These are phyloP conservation scores for Balansia obtecta DNA, from an alignment of 2,329 filamentous ascomycete species.

Conservation along the genomic window DNA sequence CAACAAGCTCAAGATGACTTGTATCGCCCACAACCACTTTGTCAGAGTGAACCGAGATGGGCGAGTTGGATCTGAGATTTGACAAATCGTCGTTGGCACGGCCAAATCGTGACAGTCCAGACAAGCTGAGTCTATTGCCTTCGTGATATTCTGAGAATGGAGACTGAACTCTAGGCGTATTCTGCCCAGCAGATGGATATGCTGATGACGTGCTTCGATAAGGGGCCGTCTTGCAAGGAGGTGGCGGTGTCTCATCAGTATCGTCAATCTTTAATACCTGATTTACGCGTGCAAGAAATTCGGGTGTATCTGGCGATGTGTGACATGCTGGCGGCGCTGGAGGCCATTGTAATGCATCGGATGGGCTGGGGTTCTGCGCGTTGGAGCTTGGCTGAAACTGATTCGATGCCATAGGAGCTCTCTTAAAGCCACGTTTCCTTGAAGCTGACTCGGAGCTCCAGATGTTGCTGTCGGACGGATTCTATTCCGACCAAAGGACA, in stretches of 20 bases:
- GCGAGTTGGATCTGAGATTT: conserved; percentile 17
- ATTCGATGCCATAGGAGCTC: not conserved
- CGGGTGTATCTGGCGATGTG: conserved; percentile 4
- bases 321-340: not conserved
- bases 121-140: conserved; percentile 14
- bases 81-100: conserved; percentile 17
- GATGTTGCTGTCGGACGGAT: conserved; percentile 1
- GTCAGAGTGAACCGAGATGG: conserved; percentile 9
- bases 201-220: conserved; percentile 20
- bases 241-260: not conserved
- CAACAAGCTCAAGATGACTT: conserved; percentile 11
- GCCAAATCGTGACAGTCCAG: conserved; percentile 18
- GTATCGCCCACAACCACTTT: conserved; percentile 7
- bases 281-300: conserved; percentile 10
- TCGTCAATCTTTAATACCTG: conserved; percentile 7
- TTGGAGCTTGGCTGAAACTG: not conserved
- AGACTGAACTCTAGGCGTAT: conserved; percentile 15
- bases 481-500: conserved; percentile 5
- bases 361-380: not conserved
- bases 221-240: not conserved
- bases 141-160: conserved; percentile 12
- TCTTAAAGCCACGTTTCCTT: not conserved
- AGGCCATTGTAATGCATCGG: not conserved
- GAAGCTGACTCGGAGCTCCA: not conserved
- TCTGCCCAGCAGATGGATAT: conserved; percentile 15